phyloP scores from a whole-genome alignment of 2,329 filamentous ascomycete species.

The Domatiomyces catenatus region DNA sequence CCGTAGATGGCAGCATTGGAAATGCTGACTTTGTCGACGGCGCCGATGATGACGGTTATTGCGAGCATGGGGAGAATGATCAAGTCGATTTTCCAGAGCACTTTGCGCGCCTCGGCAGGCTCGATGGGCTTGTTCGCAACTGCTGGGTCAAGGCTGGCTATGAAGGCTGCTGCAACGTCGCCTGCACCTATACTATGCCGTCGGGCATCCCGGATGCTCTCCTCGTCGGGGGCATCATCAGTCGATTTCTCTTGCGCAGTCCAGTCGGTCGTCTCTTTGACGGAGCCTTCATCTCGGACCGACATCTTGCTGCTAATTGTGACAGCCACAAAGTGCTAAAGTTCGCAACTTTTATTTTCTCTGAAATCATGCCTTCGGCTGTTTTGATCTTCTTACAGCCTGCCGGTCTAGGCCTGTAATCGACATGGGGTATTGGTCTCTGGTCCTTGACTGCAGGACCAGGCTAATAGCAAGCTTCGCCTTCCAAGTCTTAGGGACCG shows the following conservation, averaged over 20 bases:
- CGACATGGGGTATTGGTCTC: too few relatives aligned
- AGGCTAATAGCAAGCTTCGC: too few relatives aligned
- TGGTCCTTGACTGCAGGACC: too few relatives aligned
- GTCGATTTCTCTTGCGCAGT: not conserved
- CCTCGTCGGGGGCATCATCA: not conserved
- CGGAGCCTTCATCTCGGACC: too few relatives aligned
- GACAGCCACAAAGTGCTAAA: too few relatives aligned
- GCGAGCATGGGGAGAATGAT: slow-evolving; percentile 18
- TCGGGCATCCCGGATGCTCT: not conserved
- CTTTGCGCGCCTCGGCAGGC: slow-evolving; percentile 13
- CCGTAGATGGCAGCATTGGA: slow-evolving; percentile 42
- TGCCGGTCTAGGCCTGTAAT: too few relatives aligned
- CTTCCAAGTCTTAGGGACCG: too few relatives aligned
- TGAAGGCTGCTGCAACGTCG: slow-evolving; percentile 20
- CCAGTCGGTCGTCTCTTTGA: too few relatives aligned
- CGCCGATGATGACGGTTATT: slow-evolving; percentile 17
- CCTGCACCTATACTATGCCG: slow-evolving; percentile 2
- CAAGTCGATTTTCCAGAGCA: slow-evolving; percentile 19
- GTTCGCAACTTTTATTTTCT: too few relatives aligned
- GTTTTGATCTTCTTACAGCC: too few relatives aligned
- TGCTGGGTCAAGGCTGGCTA: slow-evolving; percentile 16
- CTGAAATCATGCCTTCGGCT: too few relatives aligned
- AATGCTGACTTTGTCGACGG: slow-evolving; percentile 34
- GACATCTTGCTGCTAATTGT: too few relatives aligned
- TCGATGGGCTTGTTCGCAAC: slow-evolving; percentile 17